Evolutionary conservation across 2,329 filamentous ascomycete genomes (phyloP), one percentile per base, ranked within the genome.

Genomic region (Arthrobotrys conoides): DNA sequence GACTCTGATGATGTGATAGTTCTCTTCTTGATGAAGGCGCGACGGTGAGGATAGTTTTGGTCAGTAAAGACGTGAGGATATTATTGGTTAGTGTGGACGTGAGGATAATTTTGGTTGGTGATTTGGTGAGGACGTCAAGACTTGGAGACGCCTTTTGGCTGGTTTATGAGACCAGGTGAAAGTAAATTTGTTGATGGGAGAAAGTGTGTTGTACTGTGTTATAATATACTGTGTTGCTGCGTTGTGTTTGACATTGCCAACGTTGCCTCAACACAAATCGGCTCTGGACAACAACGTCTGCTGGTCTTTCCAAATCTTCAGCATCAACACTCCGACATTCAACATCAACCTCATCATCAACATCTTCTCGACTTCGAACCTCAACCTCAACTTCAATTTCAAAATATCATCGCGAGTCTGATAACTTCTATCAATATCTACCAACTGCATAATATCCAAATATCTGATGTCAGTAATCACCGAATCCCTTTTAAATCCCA

Each of bases 371-470:
- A 24, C 48, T 18, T 48, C 22, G 33, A 36, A 30, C 61, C 14
- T 36, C 41, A 67, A 44, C 33, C 6, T 30, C 27, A 30, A 30
- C n/a, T 20, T 63, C 36, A 64, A 48, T 38, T 46, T 64, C 59
- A 48, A 61, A 36, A 10, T 8, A 14, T 16, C 53, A 24, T 61
- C 55, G 22, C 55, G 18, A 36, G 44, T 46, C n/a, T 18, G n/a
- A 20, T 16, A 22, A 3, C 55, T 5, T 24, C 38, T 22, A 38
- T 61, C 55, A 38, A 44, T 55, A 9, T 30, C 27, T 33, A 24
- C 3, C 24, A 33, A 10, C 33, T 10, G 8, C 27, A 30, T 3
- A 30, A 53, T 33, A 51, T 12, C 27, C 5, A 6, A 30, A 30
- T 30, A 30, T n/a, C 2, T 5, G 0, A 33, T 18, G 51, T 55